Evolutionary conservation across 495 filamentous ascomycete genomes (phyloP).

Genomic region (Lineolata rhizophorae): DNA sequence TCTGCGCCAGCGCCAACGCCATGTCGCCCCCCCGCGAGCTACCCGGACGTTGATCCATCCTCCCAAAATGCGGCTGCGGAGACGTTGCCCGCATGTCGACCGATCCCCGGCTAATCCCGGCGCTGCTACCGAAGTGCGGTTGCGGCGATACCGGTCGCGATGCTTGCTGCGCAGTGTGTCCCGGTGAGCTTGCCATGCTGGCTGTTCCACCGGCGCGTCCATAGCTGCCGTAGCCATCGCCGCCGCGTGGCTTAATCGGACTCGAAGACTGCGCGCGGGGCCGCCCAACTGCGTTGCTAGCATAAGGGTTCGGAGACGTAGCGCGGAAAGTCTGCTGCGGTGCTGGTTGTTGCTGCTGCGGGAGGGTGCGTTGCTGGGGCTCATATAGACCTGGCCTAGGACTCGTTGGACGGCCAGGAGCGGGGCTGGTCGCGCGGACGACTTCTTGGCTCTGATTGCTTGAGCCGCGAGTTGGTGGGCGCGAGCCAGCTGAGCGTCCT

Average conservation of each 20-base stretch:
- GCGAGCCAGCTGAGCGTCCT: no score
- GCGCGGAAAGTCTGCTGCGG: slow-evolving; percentile 5
- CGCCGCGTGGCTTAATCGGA: slow-evolving; percentile 31
- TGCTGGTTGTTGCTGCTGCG: slow-evolving; percentile 3
- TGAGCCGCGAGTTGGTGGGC: slow-evolving; percentile 4
- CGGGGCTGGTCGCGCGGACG: slow-evolving; percentile 14
- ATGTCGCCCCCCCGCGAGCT: slow-evolving; percentile 38
- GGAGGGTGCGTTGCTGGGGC: slow-evolving; percentile 16
- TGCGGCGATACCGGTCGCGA: slow-evolving; percentile 9
- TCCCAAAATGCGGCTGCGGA: no score
- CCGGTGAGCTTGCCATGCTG: neutral
- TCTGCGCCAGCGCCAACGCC: slow-evolving; percentile 57
- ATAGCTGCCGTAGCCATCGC: slow-evolving; percentile 23
- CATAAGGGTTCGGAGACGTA: slow-evolving; percentile 13
- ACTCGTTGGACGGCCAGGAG: slow-evolving; percentile 11
- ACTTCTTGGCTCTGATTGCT: slow-evolving; percentile 6
- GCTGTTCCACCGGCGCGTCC: neutral
- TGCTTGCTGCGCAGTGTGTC: no score
- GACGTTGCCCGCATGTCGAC: neutral
- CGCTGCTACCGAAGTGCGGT: slow-evolving; percentile 7
- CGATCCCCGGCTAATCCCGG: no score
- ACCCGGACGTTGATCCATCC: no score
- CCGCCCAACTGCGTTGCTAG: slow-evolving; percentile 4
- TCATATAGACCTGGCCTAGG: slow-evolving; percentile 27
- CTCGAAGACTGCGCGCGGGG: slow-evolving; percentile 20